Base-by-base conservation (phyloP, 2,329 filamentous ascomycete species). In the Aspergillus novofumigatus region DNA sequence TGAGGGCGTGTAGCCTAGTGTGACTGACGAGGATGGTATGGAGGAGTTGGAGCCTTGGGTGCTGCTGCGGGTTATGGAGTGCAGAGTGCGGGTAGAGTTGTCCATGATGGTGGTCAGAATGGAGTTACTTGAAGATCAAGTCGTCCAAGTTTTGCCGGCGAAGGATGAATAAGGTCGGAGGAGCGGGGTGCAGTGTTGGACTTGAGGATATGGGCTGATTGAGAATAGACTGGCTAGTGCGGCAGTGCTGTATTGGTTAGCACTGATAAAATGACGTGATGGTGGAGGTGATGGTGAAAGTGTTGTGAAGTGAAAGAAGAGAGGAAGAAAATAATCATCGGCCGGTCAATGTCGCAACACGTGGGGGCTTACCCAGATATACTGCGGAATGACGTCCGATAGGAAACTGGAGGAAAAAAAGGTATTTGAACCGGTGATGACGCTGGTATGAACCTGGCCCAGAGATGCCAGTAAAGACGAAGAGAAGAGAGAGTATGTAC, bases 381-480 rank as follows among this genome's bases (percentile, higher is more conserved):
- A 56, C 57, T 59, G 60, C 58, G 56, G 62, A 53, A 67, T 66
- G 61, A 66, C 65, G 63, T 67, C 59, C 59, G 57, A 56, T 42
- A 62, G 23, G 44, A 6, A 57, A 14, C 41, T 52, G 45, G 44
- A 26, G 45, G 44, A 54, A 45, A 45, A 45, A 45, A 45, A 45
- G 23, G 42, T 45, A 45, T 45, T 1, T 11, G 21, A 45, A 23
- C 42, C 42, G 32, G 42, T 21, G 57, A 56, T 61, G 60, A 61
- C 58, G 56, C 53, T 32, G 52, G 29, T 48, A 48, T 51, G 35
- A 35, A 38, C 17, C 1, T 38, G 14, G 32, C 32, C 56, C 42
- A 32, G 47, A 25, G 41, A 53, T 45, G n/a, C 32, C 11, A 26
- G 21, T 23, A 8, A 17, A 47, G 44, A 26, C 11, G 21, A 45